Evolutionary conservation across 73 alveolate genomes (phyloP).

Genomic region (Paramecium sonneborni): DNA sequence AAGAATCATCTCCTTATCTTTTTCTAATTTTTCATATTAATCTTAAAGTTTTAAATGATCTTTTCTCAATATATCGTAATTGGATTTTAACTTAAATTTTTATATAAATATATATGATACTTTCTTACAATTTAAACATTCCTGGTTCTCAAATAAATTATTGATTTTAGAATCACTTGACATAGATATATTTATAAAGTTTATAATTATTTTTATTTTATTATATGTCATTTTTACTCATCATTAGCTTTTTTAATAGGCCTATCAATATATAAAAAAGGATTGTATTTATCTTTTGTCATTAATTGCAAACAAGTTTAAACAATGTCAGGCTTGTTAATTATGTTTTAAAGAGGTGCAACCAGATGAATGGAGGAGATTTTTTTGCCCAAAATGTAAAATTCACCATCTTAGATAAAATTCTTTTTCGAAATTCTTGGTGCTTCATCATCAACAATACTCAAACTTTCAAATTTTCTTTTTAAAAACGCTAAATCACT

Average conservation of each 20-base stretch:
- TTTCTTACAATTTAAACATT: background rate
- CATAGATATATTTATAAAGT: background rate
- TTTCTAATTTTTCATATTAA: background rate
- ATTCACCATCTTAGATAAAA: background rate
- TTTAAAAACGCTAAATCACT: background rate
- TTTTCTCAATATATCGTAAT: background rate
- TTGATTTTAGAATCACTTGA: background rate
- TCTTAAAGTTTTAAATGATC: background rate
- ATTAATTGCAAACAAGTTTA: background rate
- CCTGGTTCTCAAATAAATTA: background rate
- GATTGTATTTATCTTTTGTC: constrained; percentile 1
- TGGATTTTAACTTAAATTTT: background rate
- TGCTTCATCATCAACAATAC: constrained; percentile 6
- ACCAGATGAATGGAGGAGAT: background rate
- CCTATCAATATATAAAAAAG: background rate
- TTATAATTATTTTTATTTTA: background rate
- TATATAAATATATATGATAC: background rate
- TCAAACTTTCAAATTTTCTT: constrained; percentile 5
- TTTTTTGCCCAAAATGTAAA: constrained; percentile 4
- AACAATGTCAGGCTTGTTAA: background rate
- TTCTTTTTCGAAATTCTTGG: background rate
- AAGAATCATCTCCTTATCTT: background rate
- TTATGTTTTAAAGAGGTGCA: background rate
- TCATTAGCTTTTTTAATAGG: background rate
- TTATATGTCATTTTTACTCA: background rate